These are phyloP conservation scores for Claviceps purpurea DNA, from an alignment of 2,329 filamentous ascomycete species.

Conservation along the genomic window DNA sequence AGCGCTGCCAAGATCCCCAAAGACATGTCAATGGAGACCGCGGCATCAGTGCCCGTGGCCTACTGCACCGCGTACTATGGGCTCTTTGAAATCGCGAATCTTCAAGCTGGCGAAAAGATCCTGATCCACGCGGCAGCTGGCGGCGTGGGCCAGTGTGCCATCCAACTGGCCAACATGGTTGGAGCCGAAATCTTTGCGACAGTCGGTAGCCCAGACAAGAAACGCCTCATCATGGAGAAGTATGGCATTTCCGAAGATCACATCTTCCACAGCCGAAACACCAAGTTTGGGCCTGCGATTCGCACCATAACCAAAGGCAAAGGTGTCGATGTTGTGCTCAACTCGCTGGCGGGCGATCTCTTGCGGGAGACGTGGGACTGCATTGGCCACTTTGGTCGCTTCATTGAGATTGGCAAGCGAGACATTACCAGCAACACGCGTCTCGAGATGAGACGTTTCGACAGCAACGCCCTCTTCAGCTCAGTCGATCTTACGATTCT, in stretches of 20 bases:
- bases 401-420: constrained; percentile 13
- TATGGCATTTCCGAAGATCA: constrained; percentile 23
- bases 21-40: constrained; percentile 22
- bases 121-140: constrained; percentile 27
- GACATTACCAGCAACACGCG: constrained; percentile 25
- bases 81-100: constrained; percentile 23
- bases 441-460: constrained; percentile 36
- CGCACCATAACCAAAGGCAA: constrained; percentile 22
- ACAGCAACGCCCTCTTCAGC: constrained; percentile 31
- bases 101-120: constrained; percentile 24
- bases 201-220: constrained; percentile 22
- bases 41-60: constrained; percentile 26
- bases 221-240: constrained; percentile 21
- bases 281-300: constrained; percentile 12
- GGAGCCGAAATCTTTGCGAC: constrained; percentile 30
- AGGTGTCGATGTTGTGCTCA: constrained; percentile 59
- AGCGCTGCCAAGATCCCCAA: constrained; percentile 24
- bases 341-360: constrained; percentile 17
- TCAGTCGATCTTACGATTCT: constrained; percentile 32
- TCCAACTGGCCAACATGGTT: constrained; percentile 23
- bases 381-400: constrained; percentile 21
- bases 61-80: constrained; percentile 28
- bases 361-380: constrained; percentile 29
- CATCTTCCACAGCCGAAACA: constrained; percentile 15
- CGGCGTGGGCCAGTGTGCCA: constrained; percentile 26